Percentiles rank a stretch among this genome's conserved stretches.
These are phyloP conservation scores for Iris pallida DNA, from an alignment of 116 monocot genomes.

Conservation along the genomic window DNA sequence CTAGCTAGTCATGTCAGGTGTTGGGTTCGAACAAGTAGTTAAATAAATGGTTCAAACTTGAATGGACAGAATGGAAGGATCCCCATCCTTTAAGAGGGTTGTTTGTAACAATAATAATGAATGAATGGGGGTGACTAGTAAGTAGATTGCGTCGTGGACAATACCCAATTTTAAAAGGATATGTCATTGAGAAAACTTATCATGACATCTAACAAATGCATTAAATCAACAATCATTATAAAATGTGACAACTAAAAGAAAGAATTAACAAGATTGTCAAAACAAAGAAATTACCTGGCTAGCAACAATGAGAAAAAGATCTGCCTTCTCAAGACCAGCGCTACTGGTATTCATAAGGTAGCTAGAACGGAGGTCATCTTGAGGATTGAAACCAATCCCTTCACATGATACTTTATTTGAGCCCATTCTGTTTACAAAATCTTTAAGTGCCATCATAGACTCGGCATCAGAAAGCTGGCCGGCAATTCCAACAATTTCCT, in stretches of 20 bases:
- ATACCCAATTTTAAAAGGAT: no score
- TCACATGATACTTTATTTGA: conserved; percentile 88
- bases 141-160: no score
- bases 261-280: neutral
- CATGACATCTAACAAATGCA: no score
- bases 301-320: conserved; percentile 85
- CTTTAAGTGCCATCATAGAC: conserved; percentile 98
- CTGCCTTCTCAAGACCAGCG: conserved; percentile 86
- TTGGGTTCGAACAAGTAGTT: no score
- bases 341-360: conserved; percentile 88
- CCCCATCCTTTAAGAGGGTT: no score
- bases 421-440: conserved; percentile 87
- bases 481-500: conserved; percentile 96
- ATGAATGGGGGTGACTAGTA: no score
- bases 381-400: conserved; percentile 74
- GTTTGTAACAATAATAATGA: no score
- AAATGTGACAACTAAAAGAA: conserved; percentile 1
- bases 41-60: no score
- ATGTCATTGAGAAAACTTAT: no score
- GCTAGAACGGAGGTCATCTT: conserved; percentile 76
- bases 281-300: conserved; percentile 59
- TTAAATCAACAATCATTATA: no score
- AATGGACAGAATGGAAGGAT: no score
- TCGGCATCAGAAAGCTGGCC: conserved; percentile 97
- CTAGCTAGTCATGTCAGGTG: no score